Evolutionary conservation across 2,329 filamentous ascomycete species (phyloP), one percentile per base, ranked within the genome.

Genomic region (Colletotrichum karsti): DNA sequence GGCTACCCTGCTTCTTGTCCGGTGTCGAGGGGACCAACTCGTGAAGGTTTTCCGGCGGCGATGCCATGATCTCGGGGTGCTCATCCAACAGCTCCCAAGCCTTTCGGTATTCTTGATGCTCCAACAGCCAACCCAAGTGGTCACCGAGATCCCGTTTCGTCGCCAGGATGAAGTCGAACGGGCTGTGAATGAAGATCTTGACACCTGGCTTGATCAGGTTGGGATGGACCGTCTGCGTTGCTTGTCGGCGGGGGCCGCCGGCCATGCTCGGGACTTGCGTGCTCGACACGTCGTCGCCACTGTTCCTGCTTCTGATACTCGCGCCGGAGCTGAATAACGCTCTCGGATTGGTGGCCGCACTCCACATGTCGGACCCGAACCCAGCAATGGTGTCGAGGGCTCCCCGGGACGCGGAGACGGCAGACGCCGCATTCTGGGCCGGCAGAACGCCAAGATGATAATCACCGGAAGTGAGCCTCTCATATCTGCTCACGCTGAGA

Each of bases 141-240:
- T 99, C 96, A 4, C 90, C 84, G 15, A 97, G 84, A 74, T 97
- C 95, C 72, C 96, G 87, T 76, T 95, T 95, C 3, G 96, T 93
- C 1, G 94, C 93, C 61, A 98, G 83, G n/a, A 98, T 92, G 74
- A 95, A 98, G 79, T 99, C 96, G 76, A 97, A 99, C 0, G 96
- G 96, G 73, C 94, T 98, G 74, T 97, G 94, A 42, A 99, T 93
- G 77, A 98, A 98, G 15, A 99, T 92, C 75, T 98, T 86, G 73
- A 86, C 78, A 2, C 88, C 86, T 56, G 83, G 83, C 74, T 89
- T 86, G 72, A 85, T 74, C 71, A 92, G 77, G 73, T 84, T 84
- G 61, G 87, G 79, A 75, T 91, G 85, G 2, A 85, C 81, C 10
- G 63, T 56, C 15, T 56, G 66, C 6, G 41, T 26, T 5, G 46